Conservation (phyloP, 805 yeast genomes). For the Lachancea meyersii region DNA sequence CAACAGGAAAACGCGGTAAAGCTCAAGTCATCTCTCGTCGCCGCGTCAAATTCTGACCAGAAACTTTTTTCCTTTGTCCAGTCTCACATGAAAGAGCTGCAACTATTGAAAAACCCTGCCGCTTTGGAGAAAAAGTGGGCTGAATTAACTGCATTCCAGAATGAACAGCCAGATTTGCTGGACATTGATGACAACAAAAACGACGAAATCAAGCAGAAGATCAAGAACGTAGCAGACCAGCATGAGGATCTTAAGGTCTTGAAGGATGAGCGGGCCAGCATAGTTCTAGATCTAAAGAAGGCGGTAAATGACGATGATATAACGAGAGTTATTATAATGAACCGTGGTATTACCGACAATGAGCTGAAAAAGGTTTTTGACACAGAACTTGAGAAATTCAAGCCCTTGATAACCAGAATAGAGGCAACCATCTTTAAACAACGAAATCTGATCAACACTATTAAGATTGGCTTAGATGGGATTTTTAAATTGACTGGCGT, state of each 20-base stretch:
- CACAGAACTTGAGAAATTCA: slow-evolving; percentile 70
- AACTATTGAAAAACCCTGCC: slow-evolving; percentile 41
- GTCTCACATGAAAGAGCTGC: slow-evolving; percentile 38
- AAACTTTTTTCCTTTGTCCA: slow-evolving; percentile 45
- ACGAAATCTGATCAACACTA: slow-evolving; percentile 41
- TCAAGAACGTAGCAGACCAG: slow-evolving; percentile 49
- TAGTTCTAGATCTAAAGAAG: slow-evolving; percentile 59
- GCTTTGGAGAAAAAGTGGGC: slow-evolving; percentile 35
- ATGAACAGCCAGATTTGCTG: slow-evolving; percentile 41
- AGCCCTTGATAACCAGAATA: slow-evolving; percentile 58
- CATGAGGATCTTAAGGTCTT: slow-evolving; percentile 56
- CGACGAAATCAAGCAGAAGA: slow-evolving; percentile 31
- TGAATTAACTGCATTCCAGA: slow-evolving; percentile 14
- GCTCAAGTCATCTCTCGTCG: slow-evolving; percentile 52
- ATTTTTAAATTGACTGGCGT: slow-evolving; percentile 41
- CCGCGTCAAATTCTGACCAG: slow-evolving; percentile 56
- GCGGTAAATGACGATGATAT: slow-evolving; percentile 79
- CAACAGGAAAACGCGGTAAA: slow-evolving; percentile 53
- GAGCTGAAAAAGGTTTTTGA: slow-evolving; percentile 59
- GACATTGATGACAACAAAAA: slow-evolving; percentile 57
- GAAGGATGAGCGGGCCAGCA: slow-evolving; percentile 55
- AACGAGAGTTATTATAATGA: slow-evolving; percentile 63
- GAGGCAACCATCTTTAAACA: slow-evolving; percentile 67
- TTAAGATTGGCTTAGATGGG: slow-evolving; percentile 43
- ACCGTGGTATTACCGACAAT: slow-evolving; percentile 50